Evolutionary conservation across 371 early-diverging fungal genomes (phyloP).

Genomic region (Funneliformis caledonium): DNA sequence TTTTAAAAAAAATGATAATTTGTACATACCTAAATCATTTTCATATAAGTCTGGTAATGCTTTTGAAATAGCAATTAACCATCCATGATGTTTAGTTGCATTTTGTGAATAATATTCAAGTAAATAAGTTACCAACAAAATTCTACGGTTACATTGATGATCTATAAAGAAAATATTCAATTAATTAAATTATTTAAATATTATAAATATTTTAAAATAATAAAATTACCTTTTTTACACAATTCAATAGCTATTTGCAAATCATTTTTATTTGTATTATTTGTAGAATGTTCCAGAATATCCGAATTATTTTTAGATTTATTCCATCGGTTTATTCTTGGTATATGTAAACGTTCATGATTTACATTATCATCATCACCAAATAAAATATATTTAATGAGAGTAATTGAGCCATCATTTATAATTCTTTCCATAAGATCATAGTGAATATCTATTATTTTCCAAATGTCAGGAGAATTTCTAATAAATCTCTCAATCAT

Average conservation of each 20-base stretch:
- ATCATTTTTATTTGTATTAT: too few relatives aligned
- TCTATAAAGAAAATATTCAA: too few relatives aligned
- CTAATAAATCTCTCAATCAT: neutral
- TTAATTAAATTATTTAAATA: too few relatives aligned
- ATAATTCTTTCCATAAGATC: neutral
- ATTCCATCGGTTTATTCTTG: neutral
- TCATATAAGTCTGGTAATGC: neutral
- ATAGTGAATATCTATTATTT: neutral
- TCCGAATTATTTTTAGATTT: neutral
- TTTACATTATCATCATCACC: neutral
- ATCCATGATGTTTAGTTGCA: too few relatives aligned
- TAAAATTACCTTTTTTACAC: too few relatives aligned
- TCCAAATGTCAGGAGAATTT: neutral
- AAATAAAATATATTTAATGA: neutral
- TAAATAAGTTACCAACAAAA: too few relatives aligned
- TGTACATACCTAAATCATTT: too few relatives aligned
- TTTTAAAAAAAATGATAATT: too few relatives aligned
- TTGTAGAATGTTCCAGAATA: too few relatives aligned
- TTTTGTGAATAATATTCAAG: neutral
- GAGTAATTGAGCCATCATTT: neutral
- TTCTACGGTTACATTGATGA: too few relatives aligned
- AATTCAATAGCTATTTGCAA: too few relatives aligned
- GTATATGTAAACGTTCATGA: neutral
- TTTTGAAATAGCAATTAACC: too few relatives aligned
- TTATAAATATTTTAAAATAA: neutral